Evolutionary conservation across 768 basidiomycete species (phyloP).

Genomic region (Clathrus columnatus): DNA sequence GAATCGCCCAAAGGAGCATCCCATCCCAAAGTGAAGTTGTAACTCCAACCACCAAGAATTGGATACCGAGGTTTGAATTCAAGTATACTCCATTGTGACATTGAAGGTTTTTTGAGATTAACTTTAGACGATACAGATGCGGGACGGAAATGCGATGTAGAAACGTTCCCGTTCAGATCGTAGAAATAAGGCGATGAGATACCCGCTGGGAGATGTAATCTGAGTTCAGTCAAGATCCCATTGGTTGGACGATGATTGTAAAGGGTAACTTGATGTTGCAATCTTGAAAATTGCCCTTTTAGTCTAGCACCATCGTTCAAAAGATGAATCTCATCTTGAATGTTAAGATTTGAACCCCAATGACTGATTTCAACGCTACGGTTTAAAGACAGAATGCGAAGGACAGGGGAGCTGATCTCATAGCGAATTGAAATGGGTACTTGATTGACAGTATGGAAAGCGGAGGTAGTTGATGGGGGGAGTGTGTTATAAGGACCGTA

Average conservation of each 20-base stretch:
- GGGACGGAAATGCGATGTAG: conserved; percentile 77
- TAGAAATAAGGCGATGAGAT: conserved; percentile 81
- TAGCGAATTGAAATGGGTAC: conserved; percentile 70
- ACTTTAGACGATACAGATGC: conserved; percentile 38
- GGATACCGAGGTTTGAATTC: conserved; percentile 90
- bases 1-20: conserved; percentile 78
- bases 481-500: conserved; percentile 84
- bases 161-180: conserved; percentile 92
- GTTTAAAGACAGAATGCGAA: conserved; percentile 63
- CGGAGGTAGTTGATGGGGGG: conserved; percentile 47
- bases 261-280: conserved; percentile 71
- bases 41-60: conserved; percentile 95
- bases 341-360: conserved; percentile 93
- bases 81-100: conserved; percentile 48
- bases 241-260: conserved; percentile 60
- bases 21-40: conserved; percentile 89
- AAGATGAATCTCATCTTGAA: conserved; percentile 81
- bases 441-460: conserved; percentile 55
- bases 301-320: conserved; percentile 88
- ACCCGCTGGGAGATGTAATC: conserved; percentile 75
- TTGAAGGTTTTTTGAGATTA: background rate
- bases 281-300: conserved; percentile 91
- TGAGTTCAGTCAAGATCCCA: conserved; percentile 64
- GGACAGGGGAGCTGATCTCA: conserved; percentile 68
- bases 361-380: conserved; percentile 89